Evolutionary conservation across 2,329 filamentous ascomycete species (phyloP).

Genomic region (Ceratocystiopsis sp.): DNA sequence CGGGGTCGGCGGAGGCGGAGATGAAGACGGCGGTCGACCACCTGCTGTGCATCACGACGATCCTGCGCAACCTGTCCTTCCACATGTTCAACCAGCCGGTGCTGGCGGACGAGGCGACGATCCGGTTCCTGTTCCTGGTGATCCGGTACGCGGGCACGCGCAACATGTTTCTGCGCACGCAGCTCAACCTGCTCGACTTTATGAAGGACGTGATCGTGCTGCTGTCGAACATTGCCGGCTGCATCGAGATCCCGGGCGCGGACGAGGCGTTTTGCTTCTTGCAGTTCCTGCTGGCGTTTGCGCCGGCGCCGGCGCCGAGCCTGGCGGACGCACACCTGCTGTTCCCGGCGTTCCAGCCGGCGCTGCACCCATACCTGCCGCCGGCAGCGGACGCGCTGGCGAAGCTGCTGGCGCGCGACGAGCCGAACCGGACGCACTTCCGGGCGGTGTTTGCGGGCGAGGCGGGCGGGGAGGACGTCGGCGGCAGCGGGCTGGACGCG

Average conservation of each 20-base stretch:
- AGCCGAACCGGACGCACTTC: slow-evolving; percentile 78
- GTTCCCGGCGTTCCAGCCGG: slow-evolving; percentile 68
- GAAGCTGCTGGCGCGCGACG: slow-evolving; percentile 80
- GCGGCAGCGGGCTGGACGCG: slow-evolving; percentile 11
- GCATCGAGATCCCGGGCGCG: slow-evolving; percentile 63
- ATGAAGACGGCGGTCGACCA: slow-evolving; percentile 75
- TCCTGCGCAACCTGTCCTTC: slow-evolving; percentile 86
- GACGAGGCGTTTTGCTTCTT: slow-evolving; percentile 78
- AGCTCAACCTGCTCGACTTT: slow-evolving; percentile 79
- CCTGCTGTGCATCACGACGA: slow-evolving; percentile 78
- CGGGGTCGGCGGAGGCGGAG: slow-evolving; percentile 64
- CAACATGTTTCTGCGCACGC: slow-evolving; percentile 66
- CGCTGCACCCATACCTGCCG: slow-evolving; percentile 72
- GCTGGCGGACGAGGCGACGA: slow-evolving; percentile 58
- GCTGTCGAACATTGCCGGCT: slow-evolving; percentile 72
- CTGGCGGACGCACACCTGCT: slow-evolving; percentile 40
- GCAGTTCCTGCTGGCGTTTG: slow-evolving; percentile 81
- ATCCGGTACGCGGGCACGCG: slow-evolving; percentile 80
- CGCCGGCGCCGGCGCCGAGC: slow-evolving; percentile 57
- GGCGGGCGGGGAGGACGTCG: slow-evolving; percentile 24
- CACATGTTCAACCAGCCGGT: slow-evolving; percentile 53
- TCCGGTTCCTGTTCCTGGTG: slow-evolving; percentile 69
- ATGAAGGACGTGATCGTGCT: slow-evolving; percentile 91
- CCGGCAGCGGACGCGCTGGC: slow-evolving; percentile 80
- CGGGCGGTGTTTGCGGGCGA: slow-evolving; percentile 67